Evolutionary conservation across 306 rosid species (phyloP), one percentile per base, ranked within the genome.

Genomic region (Prunus kanzakura): DNA sequence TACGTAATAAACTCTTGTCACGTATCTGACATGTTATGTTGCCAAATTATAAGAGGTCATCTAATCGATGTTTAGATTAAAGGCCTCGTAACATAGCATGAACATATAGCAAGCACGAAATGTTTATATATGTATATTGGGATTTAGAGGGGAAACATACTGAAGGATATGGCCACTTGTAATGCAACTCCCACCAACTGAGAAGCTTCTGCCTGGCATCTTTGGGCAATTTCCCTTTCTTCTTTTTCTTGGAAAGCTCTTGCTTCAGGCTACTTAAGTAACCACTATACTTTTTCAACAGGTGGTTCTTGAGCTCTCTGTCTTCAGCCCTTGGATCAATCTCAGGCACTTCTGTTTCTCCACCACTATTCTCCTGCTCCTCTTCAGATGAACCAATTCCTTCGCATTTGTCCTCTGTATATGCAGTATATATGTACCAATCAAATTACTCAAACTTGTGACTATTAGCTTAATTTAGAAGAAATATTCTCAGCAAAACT

Each of bases 111-210:
- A 1, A 38, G 43, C 43, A 38, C 1, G 43, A 38, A 38, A 38
- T 38, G 43, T 38, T 38, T 7, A 38, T 38, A 6, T 38, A 38
- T 38, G 0, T 38, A 38, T 38, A 38, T 35, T 35, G 6, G 43
- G 43, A 38, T 38, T 38, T 7, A 60, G 54, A 5, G 1, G 13
- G n/a, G 11, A 43, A 20, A 41, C 80, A 43, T 88, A 95, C 99
- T 69, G 98, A 96, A 78, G 99, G 99, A 76, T 96, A 96, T 4
- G 99, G 99, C 99, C 99, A 96, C 80, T 92, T 96, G 87, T 92
- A 96, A 81, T 96, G 99, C 11, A 92, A 82, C 70, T 96, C 99
- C 99, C 99, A 96, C 99, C 98, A 96, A 56, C 80, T 90, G 38
- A 96, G 99, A 11, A 96, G 93, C 82, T 96, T 92, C 49, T 92